Evolutionary conservation across 257 asterid species (phyloP).

Genomic region (Galeopsis tetrahit): DNA sequence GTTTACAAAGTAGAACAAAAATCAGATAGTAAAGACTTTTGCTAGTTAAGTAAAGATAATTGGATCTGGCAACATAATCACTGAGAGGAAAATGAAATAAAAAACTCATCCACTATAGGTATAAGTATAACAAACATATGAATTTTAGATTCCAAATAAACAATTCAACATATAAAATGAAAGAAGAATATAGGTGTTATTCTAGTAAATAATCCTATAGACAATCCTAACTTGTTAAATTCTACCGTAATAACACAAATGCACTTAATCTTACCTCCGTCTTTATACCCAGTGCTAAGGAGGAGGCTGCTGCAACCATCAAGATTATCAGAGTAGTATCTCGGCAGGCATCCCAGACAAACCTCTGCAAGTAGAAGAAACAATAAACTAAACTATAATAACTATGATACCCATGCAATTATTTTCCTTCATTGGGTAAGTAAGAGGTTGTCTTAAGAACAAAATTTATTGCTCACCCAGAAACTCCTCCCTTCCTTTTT

Average conservation of each 20-base stretch:
- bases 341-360: constrained; percentile 87
- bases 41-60: constrained; percentile 15
- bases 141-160: constrained; percentile 4
- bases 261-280: constrained; percentile 66
- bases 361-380: constrained; percentile 51
- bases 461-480: constrained; percentile 54
- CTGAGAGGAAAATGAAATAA: neutral
- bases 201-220: constrained; percentile 2
- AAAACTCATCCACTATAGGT: neutral
- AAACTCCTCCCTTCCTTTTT: constrained; percentile 81
- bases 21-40: neutral
- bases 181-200: neutral
- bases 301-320: constrained; percentile 98
- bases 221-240: neutral
- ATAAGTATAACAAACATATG: constrained; percentile 3
- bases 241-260: neutral
- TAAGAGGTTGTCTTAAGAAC: neutral
- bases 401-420: constrained; percentile 1
- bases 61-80: neutral
- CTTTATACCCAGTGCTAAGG: constrained; percentile 85
- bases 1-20: neutral
- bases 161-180: neutral
- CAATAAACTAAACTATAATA: constrained; percentile 11
- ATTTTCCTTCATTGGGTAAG: neutral
- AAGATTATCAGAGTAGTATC: constrained; percentile 85